phyloP scores from a whole-genome alignment of 805 yeast genomes.

The Zygotorulaspora sp. region DNA sequence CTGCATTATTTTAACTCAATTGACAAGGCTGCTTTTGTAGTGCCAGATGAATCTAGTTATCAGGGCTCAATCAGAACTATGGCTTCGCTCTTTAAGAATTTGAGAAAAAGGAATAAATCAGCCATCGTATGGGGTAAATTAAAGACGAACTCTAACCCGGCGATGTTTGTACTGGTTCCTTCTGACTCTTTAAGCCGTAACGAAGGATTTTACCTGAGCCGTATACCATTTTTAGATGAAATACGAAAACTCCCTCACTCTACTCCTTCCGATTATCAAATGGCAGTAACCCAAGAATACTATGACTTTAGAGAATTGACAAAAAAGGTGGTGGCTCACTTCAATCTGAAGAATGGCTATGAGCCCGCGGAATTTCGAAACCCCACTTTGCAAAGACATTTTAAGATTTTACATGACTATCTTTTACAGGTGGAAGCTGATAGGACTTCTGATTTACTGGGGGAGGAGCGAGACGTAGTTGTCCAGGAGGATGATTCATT shows the following conservation, averaged over 20 bases:
- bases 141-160: conserved; percentile 51
- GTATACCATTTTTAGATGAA: conserved; percentile 73
- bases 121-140: conserved; percentile 73
- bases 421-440: conserved; percentile 51
- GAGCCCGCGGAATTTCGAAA: conserved; percentile 55
- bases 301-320: conserved; percentile 24
- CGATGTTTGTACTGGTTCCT: conserved; percentile 56
- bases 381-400: conserved; percentile 66
- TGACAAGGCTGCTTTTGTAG: conserved; percentile 55
- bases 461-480: conserved; percentile 8
- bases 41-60: conserved; percentile 58
- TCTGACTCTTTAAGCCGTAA: conserved; percentile 38
- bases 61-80: conserved; percentile 64
- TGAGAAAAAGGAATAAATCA: conserved; percentile 48
- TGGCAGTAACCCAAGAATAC: conserved; percentile 20
- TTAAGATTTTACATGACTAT: conserved; percentile 57
- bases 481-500: conserved; percentile 37
- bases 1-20: conserved; percentile 50
- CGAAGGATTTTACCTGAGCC: conserved; percentile 67
- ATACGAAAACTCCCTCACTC: conserved; percentile 58
- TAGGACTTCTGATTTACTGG: conserved; percentile 21
- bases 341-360: conserved; percentile 46
- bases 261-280: conserved; percentile 6
- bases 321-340: conserved; percentile 36
- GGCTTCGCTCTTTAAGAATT: conserved; percentile 58